A percentile compares a stretch with the other conserved stretches of the same genome.
phyloP scores from a whole-genome alignment of 139 green algal genomes.

The Micractinium sp. region DNA sequence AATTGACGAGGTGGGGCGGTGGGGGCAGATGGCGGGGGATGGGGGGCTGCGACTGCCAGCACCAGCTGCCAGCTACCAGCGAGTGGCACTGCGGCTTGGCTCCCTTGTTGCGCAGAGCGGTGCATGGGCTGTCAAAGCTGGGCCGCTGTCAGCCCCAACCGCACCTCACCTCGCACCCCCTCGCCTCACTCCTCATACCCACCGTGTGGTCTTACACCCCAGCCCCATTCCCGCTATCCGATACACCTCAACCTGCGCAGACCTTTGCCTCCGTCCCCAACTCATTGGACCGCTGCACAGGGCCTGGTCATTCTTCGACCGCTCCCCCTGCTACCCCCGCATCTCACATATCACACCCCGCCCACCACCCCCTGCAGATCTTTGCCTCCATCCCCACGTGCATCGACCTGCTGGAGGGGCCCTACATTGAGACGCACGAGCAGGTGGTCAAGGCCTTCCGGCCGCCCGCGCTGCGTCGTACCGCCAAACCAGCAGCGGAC shows the following conservation, averaged over 20 bases:
- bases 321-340: no score
- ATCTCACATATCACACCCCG: no score
- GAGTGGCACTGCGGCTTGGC: not conserved
- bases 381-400: conserved; percentile 91
- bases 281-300: no score
- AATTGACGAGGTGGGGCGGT: conserved; percentile 78
- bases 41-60: not conserved
- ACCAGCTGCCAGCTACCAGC: no score
- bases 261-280: not conserved
- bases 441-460: conserved; percentile 86
- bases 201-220: no score
- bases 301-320: no score
- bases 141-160: no score
- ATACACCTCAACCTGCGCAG: not conserved
- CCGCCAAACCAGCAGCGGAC: not conserved
- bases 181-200: no score
- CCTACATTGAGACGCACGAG: conserved; percentile 82
- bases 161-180: no score
- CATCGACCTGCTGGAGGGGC: conserved; percentile 82
- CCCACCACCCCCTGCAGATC: conserved; percentile 49
- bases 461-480: not conserved
- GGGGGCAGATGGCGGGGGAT: not conserved
- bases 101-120: not conserved
- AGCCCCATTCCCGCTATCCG: no score
- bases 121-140: not conserved